Base-by-base conservation (phyloP, 2,329 filamentous ascomycete genomes). In the Colletotrichum chrysophilum region DNA sequence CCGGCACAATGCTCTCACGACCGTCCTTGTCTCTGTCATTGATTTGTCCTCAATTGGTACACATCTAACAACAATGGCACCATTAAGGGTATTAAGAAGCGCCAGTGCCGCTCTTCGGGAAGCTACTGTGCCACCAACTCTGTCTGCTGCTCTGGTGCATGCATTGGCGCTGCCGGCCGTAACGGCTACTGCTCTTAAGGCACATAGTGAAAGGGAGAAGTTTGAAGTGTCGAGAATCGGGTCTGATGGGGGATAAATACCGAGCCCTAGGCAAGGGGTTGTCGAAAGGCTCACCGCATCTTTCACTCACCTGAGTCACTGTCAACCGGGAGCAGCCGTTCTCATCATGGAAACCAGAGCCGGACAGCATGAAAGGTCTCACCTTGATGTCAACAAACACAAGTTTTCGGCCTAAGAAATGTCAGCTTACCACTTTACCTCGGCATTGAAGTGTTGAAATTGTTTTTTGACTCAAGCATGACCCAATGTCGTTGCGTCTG, bases 1-100 rank as follows among this genome's bases (percentile, higher is more conserved):
- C 43, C 21, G 0, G 12, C 0, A 52, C 43, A 7, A 13, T 21
- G 6, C n/a, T 52, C n/a, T 0, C 0, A 21, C 2, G 1, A 52
- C n/a, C 5, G n/a, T 0, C 43, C n/a, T 4, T 24, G 21, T 24
- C 21, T 24, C 21, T 24, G 21, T 24, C 21, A 24, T 24, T 24
- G 21, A 24, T 24, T 24, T 24, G 21, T 24, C 21, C 21, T 24
- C 21, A 24, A 24, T 24, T 24, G 21, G 21, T 24, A 24, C n/a
- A 21, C 43, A 13, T 52, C 10, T 21, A 21, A 52, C 0, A 7
- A 13, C 0, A 21, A 13, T 13, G 10, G 6, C 18, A 21, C 0
- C 10, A 52, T 0, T 21, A 21, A 52, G 43, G n/a, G 0, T 13
- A 52, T 52, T 21, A 10, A 21, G 6, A 52, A 52, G 43, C 18